These are phyloP conservation scores for Yamadazyma takamatsuzukensis DNA, from an alignment of 805 yeast genomes.

Conservation along the genomic window DNA sequence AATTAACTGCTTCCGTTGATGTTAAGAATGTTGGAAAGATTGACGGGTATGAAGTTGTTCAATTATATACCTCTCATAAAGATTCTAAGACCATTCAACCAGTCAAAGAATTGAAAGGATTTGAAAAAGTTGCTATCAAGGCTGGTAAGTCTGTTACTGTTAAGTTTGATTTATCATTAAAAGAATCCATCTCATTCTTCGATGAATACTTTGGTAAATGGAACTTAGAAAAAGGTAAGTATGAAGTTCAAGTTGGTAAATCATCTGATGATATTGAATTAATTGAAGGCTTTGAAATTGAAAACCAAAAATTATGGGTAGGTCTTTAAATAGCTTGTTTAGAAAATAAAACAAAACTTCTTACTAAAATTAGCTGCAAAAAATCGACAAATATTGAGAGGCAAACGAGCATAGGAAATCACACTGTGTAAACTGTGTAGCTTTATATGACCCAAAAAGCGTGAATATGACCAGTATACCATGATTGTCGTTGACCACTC, in stretches of 20 bases:
- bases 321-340: constrained; percentile 10
- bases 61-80: constrained; percentile 44
- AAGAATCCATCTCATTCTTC: constrained; percentile 52
- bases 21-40: constrained; percentile 46
- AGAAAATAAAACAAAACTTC: too few relatives aligned
- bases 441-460: too few relatives aligned
- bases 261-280: constrained; percentile 26
- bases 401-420: too few relatives aligned
- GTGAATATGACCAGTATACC: too few relatives aligned
- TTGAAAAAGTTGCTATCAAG: constrained; percentile 45
- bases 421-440: too few relatives aligned
- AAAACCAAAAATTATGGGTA: constrained; percentile 12
- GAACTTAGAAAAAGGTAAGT: constrained; percentile 49
- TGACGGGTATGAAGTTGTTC: constrained; percentile 55
- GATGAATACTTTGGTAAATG: constrained; percentile 48
- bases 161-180: constrained; percentile 34
- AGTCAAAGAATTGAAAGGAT: constrained; percentile 59
- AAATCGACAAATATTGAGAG: too few relatives aligned
- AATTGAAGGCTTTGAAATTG: constrained; percentile 13
- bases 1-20: constrained; percentile 31
- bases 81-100: constrained; percentile 46
- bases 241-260: constrained; percentile 46
- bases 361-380: too few relatives aligned
- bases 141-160: constrained; percentile 43
- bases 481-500: too few relatives aligned